A percentile compares a stretch with the other conserved stretches of the same genome.
Evolutionary conservation across 208 protist genomes (phyloP).

Genomic region (Acanthamoeba pearcei): DNA sequence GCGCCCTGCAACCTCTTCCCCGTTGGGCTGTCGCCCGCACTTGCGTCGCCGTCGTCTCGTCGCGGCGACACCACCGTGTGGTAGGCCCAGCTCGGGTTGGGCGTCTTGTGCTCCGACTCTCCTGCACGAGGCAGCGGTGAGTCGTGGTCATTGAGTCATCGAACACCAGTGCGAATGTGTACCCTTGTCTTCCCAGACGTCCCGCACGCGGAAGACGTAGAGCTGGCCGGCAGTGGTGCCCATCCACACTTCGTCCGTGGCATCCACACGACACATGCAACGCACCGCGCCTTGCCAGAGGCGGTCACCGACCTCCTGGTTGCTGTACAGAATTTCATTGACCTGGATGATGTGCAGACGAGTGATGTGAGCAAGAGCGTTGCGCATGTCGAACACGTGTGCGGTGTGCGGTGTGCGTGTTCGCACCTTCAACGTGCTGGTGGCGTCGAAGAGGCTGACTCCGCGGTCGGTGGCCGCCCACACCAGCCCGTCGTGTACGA

Average conservation of each 20-base stretch:
- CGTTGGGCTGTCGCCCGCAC: background rate
- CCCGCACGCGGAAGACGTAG: conserved; percentile 6
- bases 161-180: background rate
- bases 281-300: background rate
- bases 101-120: background rate
- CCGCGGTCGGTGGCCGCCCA: conserved; percentile 58
- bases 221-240: conserved; percentile 38
- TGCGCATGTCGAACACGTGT: background rate
- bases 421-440: background rate
- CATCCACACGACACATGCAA: background rate
- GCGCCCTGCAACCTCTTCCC: background rate
- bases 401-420: background rate
- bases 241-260: conserved; percentile 32
- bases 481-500: conserved; percentile 12
- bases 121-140: background rate
- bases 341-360: background rate
- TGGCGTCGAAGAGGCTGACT: background rate
- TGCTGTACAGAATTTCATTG: background rate
- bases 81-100: conserved; percentile 3
- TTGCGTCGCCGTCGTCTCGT: background rate
- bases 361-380: background rate
- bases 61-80: background rate
- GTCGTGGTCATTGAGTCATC: background rate
- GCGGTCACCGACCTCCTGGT: background rate
- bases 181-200: conserved; percentile 4